Evolutionary conservation across 306 rosid genomes (phyloP).

Genomic region (Prunus davidiana): DNA sequence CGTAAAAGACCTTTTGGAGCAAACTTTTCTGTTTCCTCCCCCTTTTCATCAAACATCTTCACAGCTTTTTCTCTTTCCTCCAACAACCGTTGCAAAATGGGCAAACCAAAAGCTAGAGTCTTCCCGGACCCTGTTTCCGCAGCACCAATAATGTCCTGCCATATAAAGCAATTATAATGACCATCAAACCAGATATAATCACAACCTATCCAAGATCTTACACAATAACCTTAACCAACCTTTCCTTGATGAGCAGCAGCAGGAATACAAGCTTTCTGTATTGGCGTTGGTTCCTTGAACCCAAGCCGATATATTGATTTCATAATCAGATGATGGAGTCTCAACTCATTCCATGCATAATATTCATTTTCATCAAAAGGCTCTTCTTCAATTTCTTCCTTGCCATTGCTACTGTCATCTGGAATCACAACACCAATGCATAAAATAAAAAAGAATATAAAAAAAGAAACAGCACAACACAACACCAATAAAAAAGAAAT

Average conservation of each 20-base stretch:
- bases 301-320: conserved; percentile 73
- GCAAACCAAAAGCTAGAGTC: conserved; percentile 97
- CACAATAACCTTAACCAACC: conserved; percentile 52
- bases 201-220: neutral
- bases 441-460: neutral
- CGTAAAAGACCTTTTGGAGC: conserved; percentile 63
- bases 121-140: conserved; percentile 98
- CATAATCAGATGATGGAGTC: conserved; percentile 85
- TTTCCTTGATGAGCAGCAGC: conserved; percentile 98
- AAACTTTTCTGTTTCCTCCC: conserved; percentile 43
- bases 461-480: neutral
- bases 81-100: conserved; percentile 87
- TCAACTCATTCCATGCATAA: conserved; percentile 85
- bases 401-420: conserved; percentile 26
- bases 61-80: conserved; percentile 79
- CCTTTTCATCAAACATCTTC: conserved; percentile 43
- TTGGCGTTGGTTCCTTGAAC: conserved; percentile 89
- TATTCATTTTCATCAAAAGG: conserved; percentile 64
- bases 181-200: conserved; percentile 9
- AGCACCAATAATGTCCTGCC: conserved; percentile 96
- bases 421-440: conserved; percentile 19
- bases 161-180: conserved; percentile 21
- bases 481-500: neutral
- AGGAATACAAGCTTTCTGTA: conserved; percentile 91
- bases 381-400: conserved; percentile 44